These are phyloP conservation scores for Boeremia lycopersici DNA, from an alignment of 2,329 filamentous ascomycete genomes.

Conservation along the genomic window DNA sequence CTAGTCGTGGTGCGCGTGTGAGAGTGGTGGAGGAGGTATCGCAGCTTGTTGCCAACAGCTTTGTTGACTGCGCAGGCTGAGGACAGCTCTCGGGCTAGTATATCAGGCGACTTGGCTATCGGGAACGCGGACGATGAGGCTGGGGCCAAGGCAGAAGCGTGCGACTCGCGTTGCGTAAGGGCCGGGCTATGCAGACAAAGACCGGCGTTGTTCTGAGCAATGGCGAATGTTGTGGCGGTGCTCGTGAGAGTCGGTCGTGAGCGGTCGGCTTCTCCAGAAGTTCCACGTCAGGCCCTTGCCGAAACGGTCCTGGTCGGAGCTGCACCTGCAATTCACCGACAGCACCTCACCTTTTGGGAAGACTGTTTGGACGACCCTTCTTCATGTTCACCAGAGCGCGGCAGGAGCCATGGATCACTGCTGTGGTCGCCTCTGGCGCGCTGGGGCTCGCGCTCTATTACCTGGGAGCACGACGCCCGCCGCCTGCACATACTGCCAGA, in stretches of 20 bases:
- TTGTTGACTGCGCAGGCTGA: conserved; percentile 34
- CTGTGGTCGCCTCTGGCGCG: conserved; percentile 27
- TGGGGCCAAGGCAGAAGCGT: conserved; percentile 20
- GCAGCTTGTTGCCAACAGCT: conserved; percentile 18
- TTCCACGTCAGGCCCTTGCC: conserved; percentile 43
- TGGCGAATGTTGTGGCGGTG: conserved; percentile 25
- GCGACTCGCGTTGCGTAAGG: conserved; percentile 38
- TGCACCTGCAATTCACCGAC: conserved; percentile 24
- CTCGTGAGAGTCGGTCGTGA: conserved; percentile 15
- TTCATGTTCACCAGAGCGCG: conserved; percentile 23
- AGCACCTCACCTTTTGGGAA: conserved; percentile 28
- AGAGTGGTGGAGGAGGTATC: conserved; percentile 1
- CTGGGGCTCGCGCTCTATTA: conserved; percentile 30
- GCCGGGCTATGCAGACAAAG: conserved; percentile 33
- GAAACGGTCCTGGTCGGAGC: conserved; percentile 31
- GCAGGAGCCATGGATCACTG: conserved; percentile 31
- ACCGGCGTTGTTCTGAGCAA: conserved; percentile 22
- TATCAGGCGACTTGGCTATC: conserved; percentile 25
- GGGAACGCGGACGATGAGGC: conserved; percentile 7
- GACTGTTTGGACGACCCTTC: conserved; percentile 24
- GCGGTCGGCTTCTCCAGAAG: conserved; percentile 34
- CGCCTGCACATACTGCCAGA: conserved; percentile 14
- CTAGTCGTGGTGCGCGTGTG: conserved; percentile 14
- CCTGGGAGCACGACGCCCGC: conserved; percentile 19
- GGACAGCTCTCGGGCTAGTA: conserved; percentile 28